Conservation (phyloP, 106 monocot genomes). For the Dendrobium huoshanense region DNA sequence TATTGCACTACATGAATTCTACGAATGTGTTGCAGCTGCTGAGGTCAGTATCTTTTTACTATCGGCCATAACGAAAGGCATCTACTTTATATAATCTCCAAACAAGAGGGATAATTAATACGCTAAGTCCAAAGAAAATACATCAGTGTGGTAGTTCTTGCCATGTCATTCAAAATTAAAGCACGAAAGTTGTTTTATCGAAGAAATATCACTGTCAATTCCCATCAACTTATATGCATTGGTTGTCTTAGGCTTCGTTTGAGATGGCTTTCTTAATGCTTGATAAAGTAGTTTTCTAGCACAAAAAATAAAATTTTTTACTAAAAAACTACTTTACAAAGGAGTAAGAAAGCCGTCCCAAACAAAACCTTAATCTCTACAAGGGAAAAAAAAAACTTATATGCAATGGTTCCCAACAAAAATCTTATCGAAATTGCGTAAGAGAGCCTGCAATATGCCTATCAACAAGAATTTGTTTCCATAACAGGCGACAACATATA, state of each 20-base stretch:
- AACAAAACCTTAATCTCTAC: no score
- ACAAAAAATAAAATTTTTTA: no score
- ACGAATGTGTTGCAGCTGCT: constrained; percentile 66
- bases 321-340: no score
- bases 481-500: background rate
- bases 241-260: background rate
- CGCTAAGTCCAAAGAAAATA: background rate
- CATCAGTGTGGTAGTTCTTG: background rate
- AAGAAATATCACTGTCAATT: background rate
- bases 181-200: background rate
- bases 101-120: background rate
- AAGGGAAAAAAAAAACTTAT: background rate
- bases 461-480: background rate
- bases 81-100: background rate
- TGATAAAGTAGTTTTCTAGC: no score
- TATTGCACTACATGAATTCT: constrained; percentile 61
- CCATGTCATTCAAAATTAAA: background rate
- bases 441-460: background rate
- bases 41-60: constrained; percentile 36
- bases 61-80: background rate
- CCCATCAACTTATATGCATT: background rate
- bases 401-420: background rate
- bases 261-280: no score
- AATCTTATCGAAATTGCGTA: background rate
- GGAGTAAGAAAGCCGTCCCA: no score